Evolutionary conservation across 305 asterid species (phyloP).

Genomic region (Coffea humblotiana): DNA sequence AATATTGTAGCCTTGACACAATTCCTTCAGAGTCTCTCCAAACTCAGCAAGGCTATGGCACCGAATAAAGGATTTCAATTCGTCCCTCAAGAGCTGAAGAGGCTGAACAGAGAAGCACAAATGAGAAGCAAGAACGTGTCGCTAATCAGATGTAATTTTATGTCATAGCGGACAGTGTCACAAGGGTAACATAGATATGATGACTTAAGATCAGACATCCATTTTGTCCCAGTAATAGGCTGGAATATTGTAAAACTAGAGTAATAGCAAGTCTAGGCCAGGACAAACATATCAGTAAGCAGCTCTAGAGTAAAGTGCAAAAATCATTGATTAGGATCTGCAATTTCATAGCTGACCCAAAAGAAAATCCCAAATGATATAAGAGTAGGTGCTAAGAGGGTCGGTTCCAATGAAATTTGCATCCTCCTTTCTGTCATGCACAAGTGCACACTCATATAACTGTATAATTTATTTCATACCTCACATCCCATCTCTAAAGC

Average conservation of each 20-base stretch:
- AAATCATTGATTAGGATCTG: background rate
- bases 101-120: constrained; percentile 45
- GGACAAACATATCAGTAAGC: background rate
- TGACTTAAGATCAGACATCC: background rate
- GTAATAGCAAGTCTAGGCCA: background rate
- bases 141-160: background rate
- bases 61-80: constrained; percentile 60
- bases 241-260: background rate
- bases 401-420: background rate
- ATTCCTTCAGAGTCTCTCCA: constrained; percentile 55
- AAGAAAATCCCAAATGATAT: background rate
- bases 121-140: background rate
- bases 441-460: background rate
- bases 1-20: constrained; percentile 63
- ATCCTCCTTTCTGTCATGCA: background rate
- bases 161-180: background rate
- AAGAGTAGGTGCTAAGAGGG: background rate
- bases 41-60: constrained; percentile 52
- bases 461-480: constrained; percentile 38
- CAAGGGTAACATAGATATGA: background rate
- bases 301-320: background rate
- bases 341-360: background rate
- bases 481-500: constrained; percentile 85
- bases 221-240: background rate
- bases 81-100: constrained; percentile 66